These are phyloP conservation scores for Dothidotthia symphoricarpi DNA, from an alignment of 2,329 filamentous ascomycete genomes.

Conservation along the genomic window DNA sequence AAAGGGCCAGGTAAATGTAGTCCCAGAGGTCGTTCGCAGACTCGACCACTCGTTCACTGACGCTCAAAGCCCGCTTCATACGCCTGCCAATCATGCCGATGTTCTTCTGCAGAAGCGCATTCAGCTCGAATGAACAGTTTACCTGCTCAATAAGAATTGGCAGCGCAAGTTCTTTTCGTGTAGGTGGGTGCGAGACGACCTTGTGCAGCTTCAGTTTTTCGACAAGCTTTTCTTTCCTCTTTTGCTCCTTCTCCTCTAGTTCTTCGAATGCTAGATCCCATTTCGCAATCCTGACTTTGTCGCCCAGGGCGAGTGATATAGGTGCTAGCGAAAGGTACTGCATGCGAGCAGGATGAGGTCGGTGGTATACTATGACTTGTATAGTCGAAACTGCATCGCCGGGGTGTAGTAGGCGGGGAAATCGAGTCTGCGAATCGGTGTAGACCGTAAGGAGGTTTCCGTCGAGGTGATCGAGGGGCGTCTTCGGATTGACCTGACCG, in stretches of 20 bases:
- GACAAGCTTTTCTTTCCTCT: slow-evolving; percentile 65
- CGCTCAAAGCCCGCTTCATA: slow-evolving; percentile 80
- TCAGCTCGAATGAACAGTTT: slow-evolving; percentile 92
- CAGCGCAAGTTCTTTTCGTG: slow-evolving; percentile 78
- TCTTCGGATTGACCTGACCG: slow-evolving; percentile 70
- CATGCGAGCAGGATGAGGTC: slow-evolving; percentile 83
- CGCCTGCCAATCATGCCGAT: slow-evolving; percentile 79
- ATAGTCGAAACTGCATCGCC: slow-evolving; percentile 66
- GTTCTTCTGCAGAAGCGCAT: slow-evolving; percentile 83
- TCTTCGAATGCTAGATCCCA: slow-evolving; percentile 48
- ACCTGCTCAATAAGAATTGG: slow-evolving; percentile 85
- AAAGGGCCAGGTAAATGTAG: slow-evolving; percentile 65
- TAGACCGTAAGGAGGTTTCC: slow-evolving; percentile 67
- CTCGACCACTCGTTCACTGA: slow-evolving; percentile 90
- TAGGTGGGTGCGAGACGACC: slow-evolving; percentile 71
- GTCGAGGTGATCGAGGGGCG: slow-evolving; percentile 55
- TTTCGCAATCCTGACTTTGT: slow-evolving; percentile 52
- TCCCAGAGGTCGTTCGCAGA: slow-evolving; percentile 85
- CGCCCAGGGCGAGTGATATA: slow-evolving; percentile 77
- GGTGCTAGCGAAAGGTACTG: slow-evolving; percentile 92
- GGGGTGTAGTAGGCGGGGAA: slow-evolving; percentile 72
- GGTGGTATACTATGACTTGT: slow-evolving; percentile 85
- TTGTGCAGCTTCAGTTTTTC: slow-evolving; percentile 88
- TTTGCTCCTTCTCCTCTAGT: slow-evolving; percentile 65
- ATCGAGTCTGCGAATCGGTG: slow-evolving; percentile 49